Conservation (phyloP, 257 asterid genomes). For the Agastache rugosa region DNA sequence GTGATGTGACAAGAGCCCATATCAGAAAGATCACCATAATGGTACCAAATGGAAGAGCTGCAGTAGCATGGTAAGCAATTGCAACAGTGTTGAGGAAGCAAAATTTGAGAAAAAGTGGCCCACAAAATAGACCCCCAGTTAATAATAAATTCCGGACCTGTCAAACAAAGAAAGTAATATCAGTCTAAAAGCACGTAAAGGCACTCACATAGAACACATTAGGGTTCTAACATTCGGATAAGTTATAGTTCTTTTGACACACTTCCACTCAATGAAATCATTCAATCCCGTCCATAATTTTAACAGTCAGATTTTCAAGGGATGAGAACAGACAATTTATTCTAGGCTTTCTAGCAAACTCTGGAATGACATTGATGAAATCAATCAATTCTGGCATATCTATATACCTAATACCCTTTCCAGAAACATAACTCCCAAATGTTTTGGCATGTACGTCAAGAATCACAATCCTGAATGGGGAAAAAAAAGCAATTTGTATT, state of each 20-base stretch:
- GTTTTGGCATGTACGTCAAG: neutral
- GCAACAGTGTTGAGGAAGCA: slow-evolving; percentile 87
- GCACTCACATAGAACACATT: neutral
- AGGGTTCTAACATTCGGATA: neutral
- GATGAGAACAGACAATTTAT: neutral
- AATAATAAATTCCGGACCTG: slow-evolving; percentile 78
- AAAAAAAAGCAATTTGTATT: neutral
- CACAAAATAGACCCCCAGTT: slow-evolving; percentile 81
- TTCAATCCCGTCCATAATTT: neutral
- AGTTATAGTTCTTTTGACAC: neutral
- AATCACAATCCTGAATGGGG: neutral
- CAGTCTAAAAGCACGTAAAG: neutral
- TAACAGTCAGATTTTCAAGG: neutral
- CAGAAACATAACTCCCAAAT: neutral
- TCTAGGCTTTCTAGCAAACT: slow-evolving; percentile 6
- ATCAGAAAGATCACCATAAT: slow-evolving; percentile 80
- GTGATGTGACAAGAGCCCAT: slow-evolving; percentile 91
- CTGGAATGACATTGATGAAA: neutral
- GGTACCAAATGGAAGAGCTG: slow-evolving; percentile 89
- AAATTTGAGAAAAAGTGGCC: slow-evolving; percentile 77
- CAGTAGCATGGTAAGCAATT: slow-evolving; percentile 84
- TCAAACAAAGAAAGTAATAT: slow-evolving; percentile 9
- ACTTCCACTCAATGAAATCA: neutral
- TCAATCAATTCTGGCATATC: neutral
- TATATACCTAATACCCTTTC: neutral